Conservation (phyloP, 2,329 filamentous ascomycete genomes). For the Lasiodiplodia gonubiensis region DNA sequence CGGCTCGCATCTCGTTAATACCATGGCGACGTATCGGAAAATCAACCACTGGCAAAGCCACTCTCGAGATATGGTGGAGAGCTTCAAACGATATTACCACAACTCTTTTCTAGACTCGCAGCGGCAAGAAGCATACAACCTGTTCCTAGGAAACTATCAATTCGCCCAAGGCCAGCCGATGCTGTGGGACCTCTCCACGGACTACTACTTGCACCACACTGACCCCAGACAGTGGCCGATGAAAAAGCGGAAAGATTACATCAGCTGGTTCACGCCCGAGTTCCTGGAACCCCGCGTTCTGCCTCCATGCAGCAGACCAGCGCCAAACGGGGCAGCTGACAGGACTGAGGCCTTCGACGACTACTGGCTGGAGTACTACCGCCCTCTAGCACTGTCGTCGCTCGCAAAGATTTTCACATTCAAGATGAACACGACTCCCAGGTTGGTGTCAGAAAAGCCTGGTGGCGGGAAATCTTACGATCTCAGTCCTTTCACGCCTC, state of each 20-base stretch:
- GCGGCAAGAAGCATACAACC: slow-evolving; percentile 94
- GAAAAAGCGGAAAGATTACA: slow-evolving; percentile 72
- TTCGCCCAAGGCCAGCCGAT: slow-evolving; percentile 87
- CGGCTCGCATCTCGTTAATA: slow-evolving; percentile 96
- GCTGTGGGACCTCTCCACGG: slow-evolving; percentile 93
- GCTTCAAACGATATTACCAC: slow-evolving; percentile 98
- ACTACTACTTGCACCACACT: slow-evolving; percentile 94
- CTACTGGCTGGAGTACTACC: slow-evolving; percentile 98
- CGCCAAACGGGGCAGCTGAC: slow-evolving; percentile 29
- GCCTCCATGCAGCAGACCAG: slow-evolving; percentile 54
- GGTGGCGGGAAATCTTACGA: slow-evolving; percentile 78
- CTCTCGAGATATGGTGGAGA: slow-evolving; percentile 98
- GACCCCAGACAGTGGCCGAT: slow-evolving; percentile 76
- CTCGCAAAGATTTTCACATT: slow-evolving; percentile 92
- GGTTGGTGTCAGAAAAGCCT: slow-evolving; percentile 77
- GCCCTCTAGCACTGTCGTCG: slow-evolving; percentile 83
- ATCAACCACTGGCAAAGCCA: slow-evolving; percentile 99
- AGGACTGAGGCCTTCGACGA: slow-evolving; percentile 75
- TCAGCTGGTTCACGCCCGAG: slow-evolving; percentile 82
- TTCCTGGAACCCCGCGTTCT: slow-evolving; percentile 69
- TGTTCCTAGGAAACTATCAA: slow-evolving; percentile 96
- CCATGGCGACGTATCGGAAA: slow-evolving; percentile 98
- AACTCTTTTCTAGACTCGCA: slow-evolving; percentile 99
- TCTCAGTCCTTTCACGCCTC: slow-evolving; percentile 84
- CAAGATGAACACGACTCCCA: slow-evolving; percentile 87